Evolutionary conservation across 2,329 filamentous ascomycete species (phyloP), one percentile per base, ranked within the genome.

Genomic region (Ophiocordyceps camponoti-floridani): DNA sequence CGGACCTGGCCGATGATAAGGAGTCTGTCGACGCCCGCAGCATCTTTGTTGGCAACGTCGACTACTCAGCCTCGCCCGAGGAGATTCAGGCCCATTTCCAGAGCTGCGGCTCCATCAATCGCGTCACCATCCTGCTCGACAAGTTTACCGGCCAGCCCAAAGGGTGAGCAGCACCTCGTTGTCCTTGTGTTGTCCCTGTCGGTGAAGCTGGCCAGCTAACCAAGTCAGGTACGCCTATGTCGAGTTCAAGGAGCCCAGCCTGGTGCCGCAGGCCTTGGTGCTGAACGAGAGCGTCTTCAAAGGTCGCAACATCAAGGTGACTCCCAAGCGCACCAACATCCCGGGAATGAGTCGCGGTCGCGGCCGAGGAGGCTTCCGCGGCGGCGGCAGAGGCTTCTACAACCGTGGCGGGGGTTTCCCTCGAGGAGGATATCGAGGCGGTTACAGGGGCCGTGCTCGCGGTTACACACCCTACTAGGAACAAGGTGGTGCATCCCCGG

Each of bases 61-160:
- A 98, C 65, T 98, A 98, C 64, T 88, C 85, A 49, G 88, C 89
- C 19, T 93, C 87, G 27, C 91, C 91, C 2, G 91, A 98, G 66
- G 91, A 98, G 68, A 56, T 98, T 47, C 91, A 98, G 69, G 85
- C 87, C 47, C 91, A 98, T 60, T 98, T 98, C 68, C 87, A 94
- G 70, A 93, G 81, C 69, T 94, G 87, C 56, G 91, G 91, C 48
- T 86, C 84, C 53, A 98, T 98, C 70, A 98, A 98, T 65, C 82
- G 91, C 48, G 91, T 98, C 47, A 98, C 91, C 1, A 98, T 98
- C 53, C 69, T 98, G 53, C 69, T 98, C 54, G 91, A 98, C 68
- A 98, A 98, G 69, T 96, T 95, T 59, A 94, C 88, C 11, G 91
- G 91, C 51, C 88, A 96, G 70, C 91, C 91, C n/a, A 98, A 98